phyloP scores from a whole-genome alignment of 2,329 filamentous ascomycete genomes.

The Scedosporium boydii region DNA sequence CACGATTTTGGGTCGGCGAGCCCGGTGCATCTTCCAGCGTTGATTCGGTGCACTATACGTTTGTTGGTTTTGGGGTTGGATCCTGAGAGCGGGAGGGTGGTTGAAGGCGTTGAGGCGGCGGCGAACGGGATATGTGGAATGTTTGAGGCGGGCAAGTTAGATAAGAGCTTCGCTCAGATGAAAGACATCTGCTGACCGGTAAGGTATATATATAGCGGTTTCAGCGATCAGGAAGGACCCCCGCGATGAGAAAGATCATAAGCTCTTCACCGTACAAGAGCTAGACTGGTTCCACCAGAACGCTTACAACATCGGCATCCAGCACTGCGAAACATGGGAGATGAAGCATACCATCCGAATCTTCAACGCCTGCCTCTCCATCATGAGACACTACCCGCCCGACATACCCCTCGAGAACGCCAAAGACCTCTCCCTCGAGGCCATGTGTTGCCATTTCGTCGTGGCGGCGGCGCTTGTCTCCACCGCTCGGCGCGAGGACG shows the following conservation, averaged over 20 bases:
- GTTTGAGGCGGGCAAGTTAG: slow-evolving; percentile 32
- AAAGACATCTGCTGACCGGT: slow-evolving; percentile 7
- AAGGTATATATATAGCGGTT: slow-evolving; percentile 19
- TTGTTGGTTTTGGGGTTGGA: slow-evolving; percentile 34
- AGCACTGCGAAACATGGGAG: slow-evolving; percentile 45
- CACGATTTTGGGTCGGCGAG: slow-evolving; percentile 13
- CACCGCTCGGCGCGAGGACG: slow-evolving; percentile 41
- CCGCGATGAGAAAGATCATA: slow-evolving; percentile 29
- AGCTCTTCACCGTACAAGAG: slow-evolving; percentile 52
- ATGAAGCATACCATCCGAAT: slow-evolving; percentile 47
- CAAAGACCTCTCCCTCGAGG: slow-evolving; percentile 46
- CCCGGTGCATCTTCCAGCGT: slow-evolving; percentile 22
- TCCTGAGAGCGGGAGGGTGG: slow-evolving; percentile 13
- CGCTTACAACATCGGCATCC: slow-evolving; percentile 67
- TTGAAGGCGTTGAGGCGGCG: slow-evolving; percentile 12
- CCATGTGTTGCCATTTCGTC: slow-evolving; percentile 64
- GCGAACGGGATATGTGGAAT: slow-evolving; percentile 42
- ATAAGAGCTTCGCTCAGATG: background rate
- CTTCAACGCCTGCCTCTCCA: slow-evolving; percentile 39
- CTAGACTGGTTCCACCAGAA: slow-evolving; percentile 79
- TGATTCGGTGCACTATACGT: slow-evolving; percentile 42
- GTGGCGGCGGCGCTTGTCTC: slow-evolving; percentile 40
- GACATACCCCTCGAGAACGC: slow-evolving; percentile 30
- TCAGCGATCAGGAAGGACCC: slow-evolving; percentile 29
- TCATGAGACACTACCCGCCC: slow-evolving; percentile 40